Base-by-base conservation (phyloP, 495 filamentous ascomycete genomes). In the Aspergillus indologenus region DNA sequence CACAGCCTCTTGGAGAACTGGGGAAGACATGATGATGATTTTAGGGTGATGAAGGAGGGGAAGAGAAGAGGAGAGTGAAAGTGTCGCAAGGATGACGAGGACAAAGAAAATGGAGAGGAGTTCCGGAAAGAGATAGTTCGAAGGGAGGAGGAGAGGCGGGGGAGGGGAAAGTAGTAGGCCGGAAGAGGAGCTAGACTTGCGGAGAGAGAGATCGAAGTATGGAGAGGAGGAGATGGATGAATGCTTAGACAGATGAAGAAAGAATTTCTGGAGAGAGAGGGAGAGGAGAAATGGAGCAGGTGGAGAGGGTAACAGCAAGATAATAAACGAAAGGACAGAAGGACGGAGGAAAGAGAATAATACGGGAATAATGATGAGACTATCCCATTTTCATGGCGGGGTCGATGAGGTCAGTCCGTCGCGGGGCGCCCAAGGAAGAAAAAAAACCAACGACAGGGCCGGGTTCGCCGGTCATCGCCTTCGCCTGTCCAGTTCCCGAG, bases 1-100 rank as follows among this genome's bases (percentile, higher is more conserved):
- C 82, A 85, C 81, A 18, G 91, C 90, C 70, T 89, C 86, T 53
- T 87, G 82, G 58, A 86, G 75, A 59, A 96, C 76, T 20, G 84
- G 73, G 54, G 69, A 70, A 22, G 74, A 73, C 73, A 76, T 76
- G 62, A 53, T 66, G 59, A 58, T 19, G 53, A 59, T 19, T 45
- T 53, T 20, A 34, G 5, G 54, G 29, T 50, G 48, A n/a, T 15
- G 11, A 18, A 29, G 17, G 17, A 50, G 54, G 53, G 42, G 48
- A 48, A 53, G 34, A 24, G 52, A 46, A 19, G 42, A 40, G 53
- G 5, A 15, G 29, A 40, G 45, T 21, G 23, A 44, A 44, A 45
- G 45, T 21, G 11, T 22, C 5, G 45, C 12, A 6, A 9, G 24
- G 15, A 18, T 18, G 14, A 29, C 7, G 24, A 29, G 18, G 48